Conservation (phyloP, 2,329 filamentous ascomycete genomes). For the Colletotrichum spaethianum region DNA sequence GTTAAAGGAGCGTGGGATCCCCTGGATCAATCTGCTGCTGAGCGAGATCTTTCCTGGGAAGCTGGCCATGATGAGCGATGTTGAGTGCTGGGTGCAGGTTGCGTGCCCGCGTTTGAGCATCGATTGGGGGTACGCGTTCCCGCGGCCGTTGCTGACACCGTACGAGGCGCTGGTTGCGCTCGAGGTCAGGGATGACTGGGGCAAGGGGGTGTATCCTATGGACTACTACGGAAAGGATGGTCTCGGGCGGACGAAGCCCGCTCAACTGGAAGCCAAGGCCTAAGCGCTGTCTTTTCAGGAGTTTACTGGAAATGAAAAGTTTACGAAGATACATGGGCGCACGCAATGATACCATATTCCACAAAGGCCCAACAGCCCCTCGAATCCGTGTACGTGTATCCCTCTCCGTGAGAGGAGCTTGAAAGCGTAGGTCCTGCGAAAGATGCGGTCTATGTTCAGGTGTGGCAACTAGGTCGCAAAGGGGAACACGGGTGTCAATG, state of each 20-base stretch:
- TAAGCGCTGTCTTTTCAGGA: neutral
- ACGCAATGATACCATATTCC: slow-evolving; percentile 11
- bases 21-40: slow-evolving; percentile 87
- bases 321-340: neutral
- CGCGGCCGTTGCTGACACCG: slow-evolving; percentile 88
- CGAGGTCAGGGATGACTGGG: slow-evolving; percentile 83
- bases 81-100: slow-evolving; percentile 98
- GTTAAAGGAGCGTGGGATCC: slow-evolving; percentile 79
- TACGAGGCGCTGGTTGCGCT: slow-evolving; percentile 96
- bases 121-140: slow-evolving; percentile 98
- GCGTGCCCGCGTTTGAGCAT: slow-evolving; percentile 97
- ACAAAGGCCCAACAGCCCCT: neutral
- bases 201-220: slow-evolving; percentile 89
- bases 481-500: too few species aligned
- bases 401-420: neutral
- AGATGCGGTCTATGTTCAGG: too few species aligned
- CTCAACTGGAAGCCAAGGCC: slow-evolving; percentile 45
- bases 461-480: too few species aligned
- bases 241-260: slow-evolving; percentile 80
- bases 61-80: slow-evolving; percentile 90
- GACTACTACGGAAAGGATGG: slow-evolving; percentile 97
- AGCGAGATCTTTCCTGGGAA: slow-evolving; percentile 98
- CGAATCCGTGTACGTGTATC: neutral
- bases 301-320: neutral
- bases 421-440: too few species aligned